Evolutionary conservation across 768 basidiomycete species (phyloP).

Genomic region (Amanita muscaria): DNA sequence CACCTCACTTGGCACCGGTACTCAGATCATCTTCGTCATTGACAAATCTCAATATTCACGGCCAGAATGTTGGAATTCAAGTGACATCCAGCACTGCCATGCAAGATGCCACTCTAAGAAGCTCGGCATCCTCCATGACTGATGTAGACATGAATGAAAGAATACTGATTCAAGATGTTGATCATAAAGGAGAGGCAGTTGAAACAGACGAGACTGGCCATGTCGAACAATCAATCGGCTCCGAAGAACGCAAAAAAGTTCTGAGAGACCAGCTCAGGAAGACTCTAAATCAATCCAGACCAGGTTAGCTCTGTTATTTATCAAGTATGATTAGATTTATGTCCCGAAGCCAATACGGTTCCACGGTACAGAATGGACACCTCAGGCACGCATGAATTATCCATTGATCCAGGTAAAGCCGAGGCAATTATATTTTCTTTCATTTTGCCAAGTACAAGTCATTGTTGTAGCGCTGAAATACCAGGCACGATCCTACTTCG

Average conservation of each 20-base stretch:
- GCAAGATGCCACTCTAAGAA: constrained; percentile 30
- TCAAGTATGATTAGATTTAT: not conserved
- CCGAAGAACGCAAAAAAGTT: constrained; percentile 53
- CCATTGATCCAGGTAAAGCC: constrained; percentile 5
- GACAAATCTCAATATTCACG: constrained; percentile 48
- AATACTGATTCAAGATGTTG: constrained; percentile 63
- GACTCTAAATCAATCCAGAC: constrained; percentile 45
- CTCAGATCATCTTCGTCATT: constrained; percentile 47
- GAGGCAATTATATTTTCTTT: not conserved
- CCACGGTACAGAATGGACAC: constrained; percentile 19
- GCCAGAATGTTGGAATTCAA: constrained; percentile 30
- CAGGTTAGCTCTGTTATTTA: constrained; percentile 29
- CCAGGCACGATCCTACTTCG: constrained; percentile 74
- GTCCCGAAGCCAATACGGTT: constrained; percentile 4
- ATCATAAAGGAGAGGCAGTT: constrained; percentile 48
- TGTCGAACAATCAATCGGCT: constrained; percentile 30
- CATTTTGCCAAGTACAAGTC: constrained; percentile 9
- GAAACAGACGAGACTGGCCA: constrained; percentile 46
- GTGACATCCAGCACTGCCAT: constrained; percentile 21
- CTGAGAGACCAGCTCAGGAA: constrained; percentile 65
- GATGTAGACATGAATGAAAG: constrained; percentile 61
- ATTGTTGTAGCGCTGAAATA: constrained; percentile 28
- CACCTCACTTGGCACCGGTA: constrained; percentile 42
- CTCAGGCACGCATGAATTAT: constrained; percentile 7
- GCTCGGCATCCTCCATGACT: constrained; percentile 63